A percentile compares a stretch with the other conserved stretches of the same genome.
These are phyloP conservation scores for Suhomyces prunicola DNA, from an alignment of 805 yeast species.

Conservation along the genomic window DNA sequence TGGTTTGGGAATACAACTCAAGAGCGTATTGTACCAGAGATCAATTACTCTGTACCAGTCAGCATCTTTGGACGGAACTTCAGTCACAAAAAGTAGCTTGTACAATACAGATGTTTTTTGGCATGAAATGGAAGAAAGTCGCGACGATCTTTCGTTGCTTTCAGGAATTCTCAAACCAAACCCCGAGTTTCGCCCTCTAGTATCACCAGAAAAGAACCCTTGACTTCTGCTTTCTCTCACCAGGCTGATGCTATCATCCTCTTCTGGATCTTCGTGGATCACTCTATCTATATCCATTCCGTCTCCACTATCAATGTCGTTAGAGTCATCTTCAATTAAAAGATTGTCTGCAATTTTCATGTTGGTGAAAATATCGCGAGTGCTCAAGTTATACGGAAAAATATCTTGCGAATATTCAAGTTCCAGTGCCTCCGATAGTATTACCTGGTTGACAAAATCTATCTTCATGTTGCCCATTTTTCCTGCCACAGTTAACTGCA, in stretches of 20 bases:
- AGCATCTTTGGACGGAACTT: constrained; percentile 2
- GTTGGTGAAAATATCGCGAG: constrained; percentile 22
- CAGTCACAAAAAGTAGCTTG: constrained; percentile 9
- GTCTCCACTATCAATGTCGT: neutral
- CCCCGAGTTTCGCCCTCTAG: neutral
- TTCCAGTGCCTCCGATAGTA: constrained; percentile 11
- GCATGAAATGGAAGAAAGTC: neutral
- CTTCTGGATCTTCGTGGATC: neutral
- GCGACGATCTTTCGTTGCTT: neutral
- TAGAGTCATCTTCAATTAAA: neutral
- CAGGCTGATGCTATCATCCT: neutral
- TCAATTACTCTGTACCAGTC: constrained; percentile 9
- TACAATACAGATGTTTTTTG: neutral
- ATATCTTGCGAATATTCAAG: neutral
- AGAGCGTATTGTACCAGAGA: constrained; percentile 18
- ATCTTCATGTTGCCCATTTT: constrained; percentile 24
- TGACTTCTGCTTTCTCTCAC: neutral
- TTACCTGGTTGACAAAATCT: constrained; percentile 24
- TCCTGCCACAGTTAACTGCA: constrained; percentile 30
- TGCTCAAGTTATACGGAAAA: constrained; percentile 18
- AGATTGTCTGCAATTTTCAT: constrained; percentile 6
- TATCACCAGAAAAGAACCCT: neutral
- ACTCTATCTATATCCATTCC: constrained; percentile 13
- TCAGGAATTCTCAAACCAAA: neutral
- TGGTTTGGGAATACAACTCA: constrained; percentile 27